Percentiles rank a stretch among this genome's conserved stretches.
phyloP scores from a whole-genome alignment of 352 stramenopile species.

The Halophytophthora polymorphica region DNA sequence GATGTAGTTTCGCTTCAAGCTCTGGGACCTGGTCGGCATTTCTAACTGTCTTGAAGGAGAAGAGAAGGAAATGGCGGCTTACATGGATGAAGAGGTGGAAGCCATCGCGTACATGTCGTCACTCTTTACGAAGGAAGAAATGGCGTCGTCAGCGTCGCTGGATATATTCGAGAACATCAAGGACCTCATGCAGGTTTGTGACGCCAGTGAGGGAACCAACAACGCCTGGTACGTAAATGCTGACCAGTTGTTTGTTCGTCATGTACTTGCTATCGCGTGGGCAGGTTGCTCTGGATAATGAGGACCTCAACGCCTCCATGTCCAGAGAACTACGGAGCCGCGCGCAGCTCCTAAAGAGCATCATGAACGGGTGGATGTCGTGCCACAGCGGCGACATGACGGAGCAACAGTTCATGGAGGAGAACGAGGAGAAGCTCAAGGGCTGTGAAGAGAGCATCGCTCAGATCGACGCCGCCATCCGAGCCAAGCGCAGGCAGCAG shows the following conservation, averaged over 20 bases:
- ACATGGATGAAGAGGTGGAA: slow-evolving; percentile 30
- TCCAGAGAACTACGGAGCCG: slow-evolving; percentile 49
- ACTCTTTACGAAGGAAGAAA: slow-evolving; percentile 33
- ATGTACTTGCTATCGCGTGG: not conserved
- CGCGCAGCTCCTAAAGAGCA: slow-evolving; percentile 43
- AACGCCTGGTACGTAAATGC: slow-evolving; percentile 1
- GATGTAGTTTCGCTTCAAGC: slow-evolving; percentile 36
- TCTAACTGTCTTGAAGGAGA: slow-evolving; percentile 29
- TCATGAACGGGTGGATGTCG: slow-evolving; percentile 33
- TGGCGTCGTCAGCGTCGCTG: slow-evolving; percentile 18
- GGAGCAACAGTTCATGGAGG: slow-evolving; percentile 50
- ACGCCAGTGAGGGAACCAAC: no score
- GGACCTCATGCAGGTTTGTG: slow-evolving; percentile 38
- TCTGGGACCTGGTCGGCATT: slow-evolving; percentile 34
- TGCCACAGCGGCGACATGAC: slow-evolving; percentile 28
- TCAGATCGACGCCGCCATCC: slow-evolving; percentile 43
- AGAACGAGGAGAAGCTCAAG: slow-evolving; percentile 51
- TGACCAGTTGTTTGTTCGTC: not conserved
- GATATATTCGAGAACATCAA: slow-evolving; percentile 33
- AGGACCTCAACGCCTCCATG: slow-evolving; percentile 52
- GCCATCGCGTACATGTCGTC: slow-evolving; percentile 33
- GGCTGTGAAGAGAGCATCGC: slow-evolving; percentile 61
- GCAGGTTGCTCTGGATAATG: slow-evolving; percentile 48
- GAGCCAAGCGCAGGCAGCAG: slow-evolving; percentile 14
- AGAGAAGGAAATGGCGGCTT: slow-evolving; percentile 34